Conservation (phyloP, 2,329 filamentous ascomycete genomes). For the Botrytis elliptica region DNA sequence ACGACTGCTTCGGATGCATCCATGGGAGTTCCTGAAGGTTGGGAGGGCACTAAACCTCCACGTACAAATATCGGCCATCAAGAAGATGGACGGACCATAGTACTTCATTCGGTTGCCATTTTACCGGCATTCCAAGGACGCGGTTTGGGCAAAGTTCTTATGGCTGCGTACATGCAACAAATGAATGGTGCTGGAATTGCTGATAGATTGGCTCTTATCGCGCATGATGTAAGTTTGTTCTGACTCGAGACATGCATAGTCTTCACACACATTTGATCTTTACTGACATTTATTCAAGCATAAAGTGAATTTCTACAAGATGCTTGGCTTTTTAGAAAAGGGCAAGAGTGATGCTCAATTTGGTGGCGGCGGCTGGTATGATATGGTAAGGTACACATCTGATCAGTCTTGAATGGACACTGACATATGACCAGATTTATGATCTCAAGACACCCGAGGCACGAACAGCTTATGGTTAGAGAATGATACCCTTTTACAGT, state of each 20-base stretch:
- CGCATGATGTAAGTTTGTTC: constrained; percentile 59
- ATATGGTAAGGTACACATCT: constrained; percentile 62
- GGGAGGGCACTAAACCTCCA: constrained; percentile 51
- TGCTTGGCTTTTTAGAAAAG: constrained; percentile 67
- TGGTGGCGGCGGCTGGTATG: constrained; percentile 77
- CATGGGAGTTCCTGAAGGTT: constrained; percentile 72
- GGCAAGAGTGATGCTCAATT: constrained; percentile 70
- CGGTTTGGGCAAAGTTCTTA: constrained; percentile 69
- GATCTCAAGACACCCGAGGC: constrained; percentile 16
- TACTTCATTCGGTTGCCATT: constrained; percentile 79
- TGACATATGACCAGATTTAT: background rate
- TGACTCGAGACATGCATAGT: background rate
- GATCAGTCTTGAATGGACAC: background rate
- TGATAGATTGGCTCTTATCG: constrained; percentile 72
- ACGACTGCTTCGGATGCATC: constrained; percentile 67
- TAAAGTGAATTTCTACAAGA: constrained; percentile 72
- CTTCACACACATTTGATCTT: background rate
- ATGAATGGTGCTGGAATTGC: constrained; percentile 69
- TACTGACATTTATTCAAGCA: constrained; percentile 45
- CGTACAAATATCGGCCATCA: constrained; percentile 63
- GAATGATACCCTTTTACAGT: constrained; percentile 7
- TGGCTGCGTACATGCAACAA: constrained; percentile 75
- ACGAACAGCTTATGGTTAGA: constrained; percentile 33
- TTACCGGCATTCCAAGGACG: constrained; percentile 71
- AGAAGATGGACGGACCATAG: constrained; percentile 70